Evolutionary conservation across 2,329 filamentous ascomycete species (phyloP).

Genomic region (Aphanocladium album): DNA sequence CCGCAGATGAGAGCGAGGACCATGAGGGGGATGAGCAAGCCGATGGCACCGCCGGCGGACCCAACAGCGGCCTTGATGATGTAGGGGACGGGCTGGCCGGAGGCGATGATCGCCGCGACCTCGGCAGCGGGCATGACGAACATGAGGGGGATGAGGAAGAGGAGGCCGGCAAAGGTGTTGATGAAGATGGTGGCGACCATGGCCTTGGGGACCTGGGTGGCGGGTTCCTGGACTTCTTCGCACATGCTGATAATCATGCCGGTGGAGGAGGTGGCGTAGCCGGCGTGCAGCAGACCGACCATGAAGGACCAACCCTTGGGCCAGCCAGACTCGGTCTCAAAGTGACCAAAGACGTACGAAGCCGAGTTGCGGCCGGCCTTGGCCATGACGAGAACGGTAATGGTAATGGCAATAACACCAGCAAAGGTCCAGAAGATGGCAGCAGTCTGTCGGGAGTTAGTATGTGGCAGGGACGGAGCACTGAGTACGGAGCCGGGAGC

Average conservation of each 20-base stretch:
- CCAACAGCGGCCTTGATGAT: slow-evolving; percentile 62
- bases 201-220: slow-evolving; percentile 65
- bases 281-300: slow-evolving; percentile 66
- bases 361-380: slow-evolving; percentile 62
- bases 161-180: slow-evolving; percentile 60
- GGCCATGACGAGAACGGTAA: slow-evolving; percentile 59
- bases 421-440: slow-evolving; percentile 72
- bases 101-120: slow-evolving; percentile 46
- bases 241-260: slow-evolving; percentile 80
- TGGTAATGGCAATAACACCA: slow-evolving; percentile 60
- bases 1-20: slow-evolving; percentile 63
- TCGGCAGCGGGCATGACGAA: slow-evolving; percentile 63
- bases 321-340: slow-evolving; percentile 67
- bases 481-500: slow-evolving; percentile 3
- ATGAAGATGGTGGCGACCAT: slow-evolving; percentile 64
- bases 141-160: slow-evolving; percentile 64
- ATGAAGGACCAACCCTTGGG: slow-evolving; percentile 66
- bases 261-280: slow-evolving; percentile 69
- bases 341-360: slow-evolving; percentile 61
- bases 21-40: slow-evolving; percentile 58
- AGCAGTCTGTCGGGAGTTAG: slow-evolving; percentile 49
- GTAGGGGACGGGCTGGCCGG: slow-evolving; percentile 57
- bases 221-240: slow-evolving; percentile 63
- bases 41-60: slow-evolving; percentile 55
- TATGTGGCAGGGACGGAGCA: not conserved